These are phyloP conservation scores for Chaetoceros muelleri DNA, from an alignment of 108 stramenopile genomes.

Conservation along the genomic window DNA sequence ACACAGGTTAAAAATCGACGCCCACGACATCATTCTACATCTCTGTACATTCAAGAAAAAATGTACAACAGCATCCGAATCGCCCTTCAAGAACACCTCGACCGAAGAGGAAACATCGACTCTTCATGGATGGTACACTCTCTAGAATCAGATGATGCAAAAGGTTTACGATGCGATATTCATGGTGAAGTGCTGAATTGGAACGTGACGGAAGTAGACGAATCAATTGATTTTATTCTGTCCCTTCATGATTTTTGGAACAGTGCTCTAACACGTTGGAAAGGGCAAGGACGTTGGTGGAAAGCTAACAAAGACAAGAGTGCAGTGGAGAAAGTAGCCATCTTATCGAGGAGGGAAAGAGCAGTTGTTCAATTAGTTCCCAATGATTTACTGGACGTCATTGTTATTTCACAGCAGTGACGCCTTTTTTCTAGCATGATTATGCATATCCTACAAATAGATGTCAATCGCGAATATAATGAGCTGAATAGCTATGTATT, in stretches of 20 bases:
- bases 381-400: too few species aligned
- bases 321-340: background rate
- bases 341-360: background rate
- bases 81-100: conserved; percentile 5
- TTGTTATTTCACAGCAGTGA: too few species aligned
- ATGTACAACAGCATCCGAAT: conserved; percentile 4
- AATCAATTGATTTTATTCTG: conserved; percentile 56
- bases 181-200: conserved; percentile 66
- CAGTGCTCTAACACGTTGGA: conserved; percentile 36
- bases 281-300: conserved; percentile 21
- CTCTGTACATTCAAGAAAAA: background rate
- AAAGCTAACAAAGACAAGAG: background rate
- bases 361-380: background rate
- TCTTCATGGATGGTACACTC: conserved; percentile 66
- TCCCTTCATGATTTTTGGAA: conserved; percentile 81
- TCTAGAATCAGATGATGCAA: conserved; percentile 44
- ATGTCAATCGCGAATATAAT: too few species aligned
- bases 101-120: conserved; percentile 37
- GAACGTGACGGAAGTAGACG: conserved; percentile 41
- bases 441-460: too few species aligned
- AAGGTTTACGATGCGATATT: conserved; percentile 70
- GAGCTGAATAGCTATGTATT: too few species aligned
- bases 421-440: too few species aligned
- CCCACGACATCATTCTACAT: conserved; percentile 3
- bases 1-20: conserved; percentile 12